phyloP scores from a whole-genome alignment of 306 rosid species.

The Psophocarpus tetragonolobus region DNA sequence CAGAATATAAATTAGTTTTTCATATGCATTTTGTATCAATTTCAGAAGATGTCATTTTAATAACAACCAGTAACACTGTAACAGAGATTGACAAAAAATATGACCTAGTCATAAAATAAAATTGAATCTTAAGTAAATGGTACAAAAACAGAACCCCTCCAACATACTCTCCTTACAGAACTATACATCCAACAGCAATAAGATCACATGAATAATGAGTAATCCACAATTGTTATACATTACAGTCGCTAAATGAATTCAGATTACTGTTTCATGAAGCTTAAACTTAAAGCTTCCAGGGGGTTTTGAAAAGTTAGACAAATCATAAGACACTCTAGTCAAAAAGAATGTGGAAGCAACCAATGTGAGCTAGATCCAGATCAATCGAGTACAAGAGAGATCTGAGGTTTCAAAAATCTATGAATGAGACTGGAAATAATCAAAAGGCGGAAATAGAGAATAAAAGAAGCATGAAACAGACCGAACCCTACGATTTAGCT shows the following conservation, averaged over 20 bases:
- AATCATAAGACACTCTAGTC: no score
- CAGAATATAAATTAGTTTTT: constrained; percentile 15
- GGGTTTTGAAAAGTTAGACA: constrained; percentile 11
- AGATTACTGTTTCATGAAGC: background rate
- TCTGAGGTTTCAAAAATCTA: constrained; percentile 20
- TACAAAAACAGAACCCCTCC: background rate
- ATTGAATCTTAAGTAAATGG: background rate
- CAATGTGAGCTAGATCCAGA: constrained; percentile 22
- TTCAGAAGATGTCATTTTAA: background rate
- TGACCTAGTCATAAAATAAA: background rate
- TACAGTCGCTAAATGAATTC: background rate
- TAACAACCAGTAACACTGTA: background rate
- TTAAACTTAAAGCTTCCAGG: constrained; percentile 17
- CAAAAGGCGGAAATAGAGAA: background rate
- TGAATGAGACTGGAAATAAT: background rate
- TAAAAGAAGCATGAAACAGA: background rate
- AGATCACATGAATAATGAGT: background rate
- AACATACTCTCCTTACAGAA: background rate
- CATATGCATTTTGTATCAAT: background rate
- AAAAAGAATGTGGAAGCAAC: constrained; percentile 12
- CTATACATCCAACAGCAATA: background rate
- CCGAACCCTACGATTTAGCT: background rate
- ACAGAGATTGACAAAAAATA: background rate
- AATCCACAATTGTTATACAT: background rate
- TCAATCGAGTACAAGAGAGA: constrained; percentile 2